Base-by-base conservation (phyloP, 139 green algal species). In the Chlamydomonas sp. region DNA sequence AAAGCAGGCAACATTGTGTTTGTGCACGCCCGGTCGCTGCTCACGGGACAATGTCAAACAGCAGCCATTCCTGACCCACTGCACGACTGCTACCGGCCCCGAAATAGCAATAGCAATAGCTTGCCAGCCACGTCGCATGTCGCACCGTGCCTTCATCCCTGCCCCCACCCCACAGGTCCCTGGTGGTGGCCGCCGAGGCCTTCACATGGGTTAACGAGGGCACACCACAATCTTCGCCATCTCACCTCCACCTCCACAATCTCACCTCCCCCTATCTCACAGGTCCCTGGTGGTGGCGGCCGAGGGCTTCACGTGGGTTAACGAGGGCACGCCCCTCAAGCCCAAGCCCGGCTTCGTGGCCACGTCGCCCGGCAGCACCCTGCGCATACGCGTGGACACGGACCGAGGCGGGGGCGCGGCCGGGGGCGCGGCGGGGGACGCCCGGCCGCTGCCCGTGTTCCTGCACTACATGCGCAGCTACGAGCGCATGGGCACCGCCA, bases 301-400 rank as follows among this genome's bases (percentile, higher is more conserved):
- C n/a, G 18, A 5, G 14, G 86, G 86, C 61, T 90, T 58, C 14
- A 31, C 83, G 2, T 90, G 86, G 71, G 59, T 86, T 4, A 90
- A 90, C 49, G 79, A 90, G 71, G 86, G 86, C 31, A 87, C 86
- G 4, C 63, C 81, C 3, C 69, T 78, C 15, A 90, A 90, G 72
- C 86, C 86, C 61, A 90, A 90, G 63, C 63, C 63, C 12, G 86
- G 86, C 63, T 90, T 73, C 63, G 79, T 90, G 69, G 49, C 86
- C 18, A 83, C 71, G 1, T 2, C 58, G 67, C 67, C 67, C 9
- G 85, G 85, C 20, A 63, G 12, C 61, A 7, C 7, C 2, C 71
- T 87, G 69, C 10, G 61, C 14, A 0, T 87, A 31, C 60, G 20
- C 9, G 16, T 87, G 4, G 16, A 80, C 69, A 87, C 82, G 20